A percentile compares a stretch with the other conserved stretches of the same genome.
Conservation (phyloP, 1,284 basidiomycete species). For the Microbotryum lychnidis-dioicae region DNA sequence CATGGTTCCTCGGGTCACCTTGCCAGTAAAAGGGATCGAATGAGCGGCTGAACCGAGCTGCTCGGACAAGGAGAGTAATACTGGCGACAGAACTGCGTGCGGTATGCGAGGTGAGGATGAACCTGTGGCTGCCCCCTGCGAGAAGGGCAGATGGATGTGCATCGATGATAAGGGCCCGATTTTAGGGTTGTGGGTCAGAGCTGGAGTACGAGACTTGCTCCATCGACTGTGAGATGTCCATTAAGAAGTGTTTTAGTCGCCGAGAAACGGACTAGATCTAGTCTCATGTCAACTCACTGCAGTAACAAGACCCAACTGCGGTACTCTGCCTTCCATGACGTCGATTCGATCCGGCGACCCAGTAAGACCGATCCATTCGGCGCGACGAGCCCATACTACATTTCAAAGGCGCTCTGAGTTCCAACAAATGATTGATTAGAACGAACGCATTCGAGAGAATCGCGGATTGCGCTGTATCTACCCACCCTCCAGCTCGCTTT, state of each 20-base stretch:
- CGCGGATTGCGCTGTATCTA: background rate
- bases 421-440: background rate
- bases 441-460: no score
- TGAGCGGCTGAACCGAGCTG: slow-evolving; percentile 22
- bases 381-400: slow-evolving; percentile 15
- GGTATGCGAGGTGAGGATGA: slow-evolving; percentile 5
- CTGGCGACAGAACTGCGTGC: background rate
- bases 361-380: slow-evolving; percentile 4
- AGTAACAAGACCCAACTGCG: slow-evolving; percentile 22
- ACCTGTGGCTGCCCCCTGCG: background rate
- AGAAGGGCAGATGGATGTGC: slow-evolving; percentile 10
- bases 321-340: slow-evolving; percentile 33
- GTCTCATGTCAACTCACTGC: slow-evolving; percentile 1
- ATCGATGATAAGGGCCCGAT: slow-evolving; percentile 28
- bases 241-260: background rate
- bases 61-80: slow-evolving; percentile 27
- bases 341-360: slow-evolving; percentile 24
- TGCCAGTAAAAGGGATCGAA: slow-evolving; percentile 32
- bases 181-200: slow-evolving; percentile 26
- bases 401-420: slow-evolving; percentile 24
- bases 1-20: slow-evolving; percentile 24
- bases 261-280: background rate
- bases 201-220: slow-evolving; percentile 19
- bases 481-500: slow-evolving; percentile 32
- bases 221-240: slow-evolving; percentile 11